A percentile compares a stretch with the other conserved stretches of the same genome.
phyloP scores from a whole-genome alignment of 1,139 yeast genomes.

The Arxiozyma bovina region DNA sequence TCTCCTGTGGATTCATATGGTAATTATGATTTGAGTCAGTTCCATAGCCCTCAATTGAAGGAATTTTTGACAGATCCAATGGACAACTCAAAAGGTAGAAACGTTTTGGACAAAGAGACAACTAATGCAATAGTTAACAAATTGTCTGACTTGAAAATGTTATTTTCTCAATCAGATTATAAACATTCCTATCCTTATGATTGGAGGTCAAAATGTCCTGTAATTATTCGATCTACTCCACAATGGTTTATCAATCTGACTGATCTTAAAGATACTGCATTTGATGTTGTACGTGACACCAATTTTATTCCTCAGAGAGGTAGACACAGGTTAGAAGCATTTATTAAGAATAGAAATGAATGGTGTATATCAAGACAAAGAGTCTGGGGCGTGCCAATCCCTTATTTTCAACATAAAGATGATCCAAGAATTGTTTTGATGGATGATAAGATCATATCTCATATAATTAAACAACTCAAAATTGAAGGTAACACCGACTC shows the following conservation, averaged over 20 bases:
- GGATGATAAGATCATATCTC: slow-evolving; percentile 29
- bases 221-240: slow-evolving; percentile 89
- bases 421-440: slow-evolving; percentile 34
- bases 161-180: slow-evolving; percentile 45
- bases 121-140: slow-evolving; percentile 40
- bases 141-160: slow-evolving; percentile 39
- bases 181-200: slow-evolving; percentile 90
- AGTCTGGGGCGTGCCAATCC: slow-evolving; percentile 98
- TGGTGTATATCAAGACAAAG: slow-evolving; percentile 98
- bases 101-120: slow-evolving; percentile 53
- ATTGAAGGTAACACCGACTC: slow-evolving; percentile 49
- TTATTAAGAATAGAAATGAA: slow-evolving; percentile 70
- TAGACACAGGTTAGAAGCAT: slow-evolving; percentile 57
- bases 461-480: slow-evolving; percentile 28
- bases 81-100: slow-evolving; percentile 41
- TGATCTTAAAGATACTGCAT: slow-evolving; percentile 55
- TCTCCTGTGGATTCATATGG: slow-evolving; percentile 81
- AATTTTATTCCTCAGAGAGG: slow-evolving; percentile 70
- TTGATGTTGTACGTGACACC: slow-evolving; percentile 52
- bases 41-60: slow-evolving; percentile 11
- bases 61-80: slow-evolving; percentile 35
- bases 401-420: slow-evolving; percentile 56
- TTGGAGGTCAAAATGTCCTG: slow-evolving; percentile 94
- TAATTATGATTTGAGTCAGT: slow-evolving; percentile 34
- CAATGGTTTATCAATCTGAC: slow-evolving; percentile 94